Conservation (phyloP, 345 rosid genomes). For the Boechera retrofracta region DNA sequence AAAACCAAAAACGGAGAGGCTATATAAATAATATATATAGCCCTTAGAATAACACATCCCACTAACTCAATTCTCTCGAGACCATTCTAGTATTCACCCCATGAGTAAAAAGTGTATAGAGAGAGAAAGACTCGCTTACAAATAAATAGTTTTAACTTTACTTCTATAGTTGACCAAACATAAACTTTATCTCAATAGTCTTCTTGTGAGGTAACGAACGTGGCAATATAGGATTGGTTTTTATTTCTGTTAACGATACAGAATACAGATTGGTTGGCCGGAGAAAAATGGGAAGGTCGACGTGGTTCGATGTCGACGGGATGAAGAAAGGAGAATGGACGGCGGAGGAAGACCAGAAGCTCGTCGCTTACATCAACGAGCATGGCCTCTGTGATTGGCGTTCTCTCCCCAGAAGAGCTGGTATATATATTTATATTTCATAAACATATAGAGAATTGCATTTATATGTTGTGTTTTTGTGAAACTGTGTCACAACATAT, state of each 20-base stretch:
- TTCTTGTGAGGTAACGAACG: constrained; percentile 21
- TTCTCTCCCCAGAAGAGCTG: constrained; percentile 67
- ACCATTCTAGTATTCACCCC: background rate
- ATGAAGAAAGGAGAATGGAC: constrained; percentile 87
- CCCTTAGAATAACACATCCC: constrained; percentile 3
- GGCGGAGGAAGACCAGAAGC: constrained; percentile 70
- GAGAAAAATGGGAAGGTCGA: constrained; percentile 38
- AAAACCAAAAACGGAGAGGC: background rate
- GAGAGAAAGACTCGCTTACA: background rate
- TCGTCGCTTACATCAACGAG: constrained; percentile 53
- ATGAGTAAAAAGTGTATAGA: background rate
- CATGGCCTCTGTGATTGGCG: constrained; percentile 75
- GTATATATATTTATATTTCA: constrained; percentile 34
- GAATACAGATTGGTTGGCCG: constrained; percentile 4
- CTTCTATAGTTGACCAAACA: too few species aligned
- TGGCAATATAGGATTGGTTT: background rate
- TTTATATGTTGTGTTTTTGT: background rate
- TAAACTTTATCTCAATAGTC: background rate
- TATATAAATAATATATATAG: constrained; percentile 9
- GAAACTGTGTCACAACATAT: background rate
- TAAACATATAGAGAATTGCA: background rate
- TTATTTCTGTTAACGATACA: background rate
- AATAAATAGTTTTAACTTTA: background rate
- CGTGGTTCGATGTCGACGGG: constrained; percentile 40
- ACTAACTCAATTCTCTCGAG: constrained; percentile 5